A percentile compares a stretch with the other conserved stretches of the same genome.
These are phyloP conservation scores for Pseudogymnoascus sp. DNA, from an alignment of 2,329 filamentous ascomycete genomes.

Conservation along the genomic window DNA sequence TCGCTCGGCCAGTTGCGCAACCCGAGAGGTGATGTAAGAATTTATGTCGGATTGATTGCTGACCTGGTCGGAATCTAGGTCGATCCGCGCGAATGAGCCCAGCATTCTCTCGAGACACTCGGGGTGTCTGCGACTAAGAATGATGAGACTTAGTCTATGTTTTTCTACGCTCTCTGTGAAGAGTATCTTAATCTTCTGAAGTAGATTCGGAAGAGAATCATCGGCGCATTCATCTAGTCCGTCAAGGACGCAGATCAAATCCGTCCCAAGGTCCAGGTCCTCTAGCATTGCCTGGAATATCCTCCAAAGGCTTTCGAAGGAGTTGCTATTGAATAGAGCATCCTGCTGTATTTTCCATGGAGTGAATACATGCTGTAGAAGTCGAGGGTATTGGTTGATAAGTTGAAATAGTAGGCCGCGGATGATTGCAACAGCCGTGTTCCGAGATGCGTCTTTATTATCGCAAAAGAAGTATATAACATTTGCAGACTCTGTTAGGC, in stretches of 20 bases:
- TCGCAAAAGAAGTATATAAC: constrained; percentile 37
- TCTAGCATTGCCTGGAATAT: constrained; percentile 23
- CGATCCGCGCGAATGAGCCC: constrained; percentile 12
- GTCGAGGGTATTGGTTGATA: constrained; percentile 15
- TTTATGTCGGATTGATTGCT: constrained; percentile 20
- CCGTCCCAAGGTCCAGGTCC: constrained; percentile 9
- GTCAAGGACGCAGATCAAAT: constrained; percentile 24
- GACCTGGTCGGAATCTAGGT: constrained; percentile 19
- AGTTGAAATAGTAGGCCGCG: constrained; percentile 37
- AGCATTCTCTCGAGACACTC: constrained; percentile 7
- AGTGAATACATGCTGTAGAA: constrained; percentile 13
- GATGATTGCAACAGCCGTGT: constrained; percentile 34
- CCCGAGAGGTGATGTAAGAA: constrained; percentile 18
- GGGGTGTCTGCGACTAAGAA: background rate
- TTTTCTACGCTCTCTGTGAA: constrained; percentile 12
- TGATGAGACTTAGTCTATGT: background rate
- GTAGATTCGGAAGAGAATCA: constrained; percentile 13
- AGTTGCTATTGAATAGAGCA: constrained; percentile 14
- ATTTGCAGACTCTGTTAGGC: background rate
- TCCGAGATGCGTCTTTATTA: constrained; percentile 31
- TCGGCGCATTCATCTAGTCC: constrained; percentile 26
- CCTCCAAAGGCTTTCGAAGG: constrained; percentile 21
- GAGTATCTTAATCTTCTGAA: constrained; percentile 9
- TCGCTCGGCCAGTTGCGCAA: constrained; percentile 8
- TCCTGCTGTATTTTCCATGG: constrained; percentile 12